Conservation (phyloP, 305 asterid species). For the Ilex paraguariensis region DNA sequence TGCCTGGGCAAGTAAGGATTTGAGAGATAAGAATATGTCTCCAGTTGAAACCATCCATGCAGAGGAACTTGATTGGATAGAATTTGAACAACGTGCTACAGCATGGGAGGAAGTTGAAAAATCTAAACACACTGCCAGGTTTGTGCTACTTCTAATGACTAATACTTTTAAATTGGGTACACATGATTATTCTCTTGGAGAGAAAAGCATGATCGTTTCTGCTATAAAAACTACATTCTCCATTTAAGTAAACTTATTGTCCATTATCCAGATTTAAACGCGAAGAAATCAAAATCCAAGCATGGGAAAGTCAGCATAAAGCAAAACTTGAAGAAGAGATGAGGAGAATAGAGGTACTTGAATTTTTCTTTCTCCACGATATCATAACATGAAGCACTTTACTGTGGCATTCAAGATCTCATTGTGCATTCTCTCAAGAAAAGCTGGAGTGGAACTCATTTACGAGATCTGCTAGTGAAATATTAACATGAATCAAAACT, state of each 20-base stretch:
- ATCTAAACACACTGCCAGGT: slow-evolving; percentile 87
- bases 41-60: slow-evolving; percentile 26
- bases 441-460: no score
- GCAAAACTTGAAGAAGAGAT: slow-evolving; percentile 90
- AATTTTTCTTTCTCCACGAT: no score
- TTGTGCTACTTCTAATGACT: background rate
- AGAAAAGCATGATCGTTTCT: no score
- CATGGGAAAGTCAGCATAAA: slow-evolving; percentile 95
- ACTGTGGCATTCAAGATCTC: no score
- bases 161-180: background rate
- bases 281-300: slow-evolving; percentile 83
- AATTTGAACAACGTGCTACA: slow-evolving; percentile 74
- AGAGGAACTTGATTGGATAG: slow-evolving; percentile 52
- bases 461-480: no score
- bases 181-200: no score
- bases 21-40: slow-evolving; percentile 38
- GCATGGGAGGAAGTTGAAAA: slow-evolving; percentile 94
- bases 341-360: slow-evolving; percentile 82
- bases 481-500: no score
- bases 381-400: no score
- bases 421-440: no score
- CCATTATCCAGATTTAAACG: slow-evolving; percentile 60
- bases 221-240: no score
- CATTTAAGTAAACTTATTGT: no score
- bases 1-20: slow-evolving; percentile 96